Conservation (phyloP, 306 rosid species). For the Hylodesmum podocarpum region DNA sequence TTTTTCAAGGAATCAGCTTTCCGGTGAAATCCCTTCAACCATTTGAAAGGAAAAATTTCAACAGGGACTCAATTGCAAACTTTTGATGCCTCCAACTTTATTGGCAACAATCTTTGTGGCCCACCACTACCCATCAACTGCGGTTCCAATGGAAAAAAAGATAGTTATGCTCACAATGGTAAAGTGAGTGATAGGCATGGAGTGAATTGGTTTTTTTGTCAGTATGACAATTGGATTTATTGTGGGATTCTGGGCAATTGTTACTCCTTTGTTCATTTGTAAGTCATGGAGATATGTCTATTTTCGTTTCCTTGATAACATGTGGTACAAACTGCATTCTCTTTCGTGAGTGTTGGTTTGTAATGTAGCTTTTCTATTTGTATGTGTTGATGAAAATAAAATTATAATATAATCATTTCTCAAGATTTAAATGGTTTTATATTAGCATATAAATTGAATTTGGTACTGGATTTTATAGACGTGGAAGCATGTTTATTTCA, state of each 20-base stretch:
- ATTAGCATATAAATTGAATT: too few relatives aligned
- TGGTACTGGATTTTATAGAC: too few relatives aligned
- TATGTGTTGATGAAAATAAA: too few relatives aligned
- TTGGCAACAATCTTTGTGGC: conserved; percentile 26
- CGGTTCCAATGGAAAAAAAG: neutral
- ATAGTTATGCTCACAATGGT: neutral
- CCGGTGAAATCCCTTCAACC: conserved; percentile 29
- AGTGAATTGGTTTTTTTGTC: conserved; percentile 20
- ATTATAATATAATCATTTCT: too few relatives aligned
- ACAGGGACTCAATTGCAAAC: conserved; percentile 33
- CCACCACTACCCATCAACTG: neutral
- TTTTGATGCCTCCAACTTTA: conserved; percentile 29
- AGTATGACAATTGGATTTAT: conserved; percentile 11
- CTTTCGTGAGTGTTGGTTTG: too few relatives aligned
- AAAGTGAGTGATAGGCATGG: neutral
- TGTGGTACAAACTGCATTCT: neutral
- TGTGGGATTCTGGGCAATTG: conserved; percentile 13
- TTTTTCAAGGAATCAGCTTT: conserved; percentile 34
- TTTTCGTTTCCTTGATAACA: neutral
- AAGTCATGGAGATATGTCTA: conserved; percentile 17
- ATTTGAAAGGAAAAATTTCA: conserved; percentile 34
- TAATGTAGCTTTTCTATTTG: too few relatives aligned
- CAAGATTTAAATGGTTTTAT: too few relatives aligned
- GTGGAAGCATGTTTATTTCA: too few relatives aligned
- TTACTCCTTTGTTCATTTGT: conserved; percentile 6